A percentile compares a stretch with the other conserved stretches of the same genome.
Conservation (phyloP, 1,139 yeast species). For the Pichia sp. region DNA sequence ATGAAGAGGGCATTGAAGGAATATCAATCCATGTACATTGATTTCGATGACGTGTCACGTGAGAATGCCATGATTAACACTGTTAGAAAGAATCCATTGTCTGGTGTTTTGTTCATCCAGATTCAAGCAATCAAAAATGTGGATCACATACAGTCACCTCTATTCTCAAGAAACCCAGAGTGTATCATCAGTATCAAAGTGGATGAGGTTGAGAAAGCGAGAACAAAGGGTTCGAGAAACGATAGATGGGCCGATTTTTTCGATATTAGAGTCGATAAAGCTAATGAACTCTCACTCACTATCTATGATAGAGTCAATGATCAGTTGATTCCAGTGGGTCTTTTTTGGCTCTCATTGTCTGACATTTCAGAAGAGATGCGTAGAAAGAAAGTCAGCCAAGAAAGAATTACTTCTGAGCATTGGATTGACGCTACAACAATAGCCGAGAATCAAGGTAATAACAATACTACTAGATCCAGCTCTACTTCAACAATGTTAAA, state of each 20-base stretch:
- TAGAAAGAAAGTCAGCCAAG: slow-evolving; percentile 77
- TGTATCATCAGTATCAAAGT: slow-evolving; percentile 70
- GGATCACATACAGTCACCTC: slow-evolving; percentile 83
- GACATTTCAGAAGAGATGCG: slow-evolving; percentile 94
- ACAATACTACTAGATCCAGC: neutral
- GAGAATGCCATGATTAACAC: slow-evolving; percentile 64
- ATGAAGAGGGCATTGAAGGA: slow-evolving; percentile 78
- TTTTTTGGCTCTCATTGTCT: slow-evolving; percentile 82
- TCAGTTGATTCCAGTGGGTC: slow-evolving; percentile 77
- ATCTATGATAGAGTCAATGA: slow-evolving; percentile 75
- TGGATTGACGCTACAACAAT: slow-evolving; percentile 77
- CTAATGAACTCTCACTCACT: slow-evolving; percentile 82
- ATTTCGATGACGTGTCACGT: slow-evolving; percentile 51
- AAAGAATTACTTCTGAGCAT: slow-evolving; percentile 56
- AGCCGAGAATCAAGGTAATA: neutral
- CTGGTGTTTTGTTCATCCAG: slow-evolving; percentile 69
- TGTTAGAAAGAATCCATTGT: slow-evolving; percentile 71
- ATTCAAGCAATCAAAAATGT: slow-evolving; percentile 78
- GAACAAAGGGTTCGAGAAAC: slow-evolving; percentile 65
- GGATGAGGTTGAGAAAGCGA: slow-evolving; percentile 65
- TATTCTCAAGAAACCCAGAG: slow-evolving; percentile 73
- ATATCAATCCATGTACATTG: slow-evolving; percentile 83
- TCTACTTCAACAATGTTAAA: slow-evolving; percentile 1
- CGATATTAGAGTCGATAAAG: slow-evolving; percentile 74
- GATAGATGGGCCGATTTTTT: slow-evolving; percentile 87